Base-by-base conservation (phyloP, 495 filamentous ascomycete genomes). In the Terfezia claveryi region DNA sequence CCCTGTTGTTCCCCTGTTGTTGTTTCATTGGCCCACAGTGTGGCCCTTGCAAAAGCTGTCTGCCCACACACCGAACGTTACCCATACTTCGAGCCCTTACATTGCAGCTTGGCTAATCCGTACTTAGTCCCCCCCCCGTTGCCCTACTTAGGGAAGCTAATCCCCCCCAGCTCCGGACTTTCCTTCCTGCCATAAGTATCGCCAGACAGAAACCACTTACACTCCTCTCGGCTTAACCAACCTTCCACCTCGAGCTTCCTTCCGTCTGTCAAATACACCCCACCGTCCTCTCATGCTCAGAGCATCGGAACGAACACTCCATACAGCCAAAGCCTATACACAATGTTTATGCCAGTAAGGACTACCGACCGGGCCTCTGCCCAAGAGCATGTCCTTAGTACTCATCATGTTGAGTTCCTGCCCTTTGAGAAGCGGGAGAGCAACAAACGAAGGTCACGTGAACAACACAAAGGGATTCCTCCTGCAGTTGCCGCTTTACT, bases 401-500 rank as follows among this genome's bases (percentile, higher is more conserved):
- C 41, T 46, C 14, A 46, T 14, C 41, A 46, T 14, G 41, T 46
- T 20, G 41, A 46, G 14, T 46, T 2, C 41, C 6, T 46, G 12
- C 12, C 41, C 4, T 20, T 20, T 46, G 41, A 46, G 41, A 46
- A 46, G 41, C 41, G 17, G 14, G 17, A 20, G 41, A 20, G 41
- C 17, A 14, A 14, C 14, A 46, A 46, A 20, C 12, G 17, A 46
- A 14, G 17, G 17, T 46, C 41, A 14, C 41, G 17, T 20, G 41
- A 9, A 46, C 41, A 46, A 46, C 41, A 46, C 4, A 46, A 46
- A 20, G 63, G 62, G 12, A 68, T 79, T 50, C 74, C 77, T 32
- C 71, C 77, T 10, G 76, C 76, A 0, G 74, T 79, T 50, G 77
- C 76, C 0, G 76, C 75, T 4, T 68, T 80, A 53, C 71, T 80